Evolutionary conservation across 2,329 filamentous ascomycete species (phyloP), one percentile per base, ranked within the genome.

Genomic region (Tolypocladium inflatum): DNA sequence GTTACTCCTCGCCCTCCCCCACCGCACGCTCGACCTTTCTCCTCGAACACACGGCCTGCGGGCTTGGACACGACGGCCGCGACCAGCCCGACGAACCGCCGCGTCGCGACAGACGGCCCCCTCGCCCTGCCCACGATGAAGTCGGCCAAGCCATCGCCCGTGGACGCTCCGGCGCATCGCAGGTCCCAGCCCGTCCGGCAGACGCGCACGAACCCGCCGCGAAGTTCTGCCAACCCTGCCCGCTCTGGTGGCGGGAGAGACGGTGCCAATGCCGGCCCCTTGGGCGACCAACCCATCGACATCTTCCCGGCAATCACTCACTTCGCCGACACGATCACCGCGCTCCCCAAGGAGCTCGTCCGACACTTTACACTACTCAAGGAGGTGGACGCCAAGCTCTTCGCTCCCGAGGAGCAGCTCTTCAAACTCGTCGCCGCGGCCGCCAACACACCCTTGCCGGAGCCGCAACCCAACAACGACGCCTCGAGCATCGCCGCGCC

Each of bases 381-480:
- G 73, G 94, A 99, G 76, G 94, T 97, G 54, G 94, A 99, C 76
- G 93, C 93, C 62, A 99, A 99, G 76, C 89, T 96, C 63, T 94
- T 92, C 74, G 86, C 86, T 33, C 89, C 94, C 8, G 91, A 96
- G 71, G 88, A 94, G 66, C 83, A 87, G 67, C 81, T 99, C 59
- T 86, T 88, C 68, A 82, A 88, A 68, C 80, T 95, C 61, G 83
- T 96, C 65, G 80, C 86, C 61, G 80, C 80, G 56, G 84, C 89
- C 61, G 73, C 83, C 62, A 78, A 78, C 63, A 73, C 78, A 38
- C 78, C 76, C 60, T 70, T 74, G 37, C 77, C 79, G 57, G 77
- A 79, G 60, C 67, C 73, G 61, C 77, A 74, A 63, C 70, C 72
- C 57, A 66, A 70, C 62, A 76, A 77, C 61, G 77, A 81, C 64